A percentile compares a stretch with the other conserved stretches of the same genome.
phyloP scores from a whole-genome alignment of 768 basidiomycete species.

The Dendrothele bispora region DNA sequence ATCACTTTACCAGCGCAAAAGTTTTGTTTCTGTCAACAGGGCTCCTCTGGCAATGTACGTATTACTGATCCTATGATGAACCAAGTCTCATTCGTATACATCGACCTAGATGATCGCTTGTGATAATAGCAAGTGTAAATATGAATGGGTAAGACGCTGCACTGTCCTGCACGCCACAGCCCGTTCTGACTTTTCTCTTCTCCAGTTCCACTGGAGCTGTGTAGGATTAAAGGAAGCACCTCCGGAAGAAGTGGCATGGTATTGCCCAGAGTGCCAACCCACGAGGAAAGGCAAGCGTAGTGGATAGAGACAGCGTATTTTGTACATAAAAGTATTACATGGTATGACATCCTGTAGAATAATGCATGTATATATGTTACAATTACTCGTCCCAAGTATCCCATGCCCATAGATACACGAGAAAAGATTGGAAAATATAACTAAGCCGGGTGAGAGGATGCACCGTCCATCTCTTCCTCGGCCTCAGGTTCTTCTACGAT shows the following conservation, averaged over 20 bases:
- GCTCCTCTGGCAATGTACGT: constrained; percentile 78
- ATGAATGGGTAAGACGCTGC: constrained; percentile 4
- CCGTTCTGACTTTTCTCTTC: background rate
- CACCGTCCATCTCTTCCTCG: constrained; percentile 37
- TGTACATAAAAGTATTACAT: no score
- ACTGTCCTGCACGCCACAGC: background rate
- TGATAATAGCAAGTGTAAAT: constrained; percentile 3
- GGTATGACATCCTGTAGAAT: no score
- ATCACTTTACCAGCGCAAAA: constrained; percentile 40
- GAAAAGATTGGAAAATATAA: no score
- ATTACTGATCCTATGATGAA: no score
- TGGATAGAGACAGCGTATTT: no score
- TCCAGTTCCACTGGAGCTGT: constrained; percentile 5
- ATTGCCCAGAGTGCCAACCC: constrained; percentile 4
- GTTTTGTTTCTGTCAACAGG: constrained; percentile 85
- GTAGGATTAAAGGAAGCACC: background rate
- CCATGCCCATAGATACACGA: no score
- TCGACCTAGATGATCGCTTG: constrained; percentile 9
- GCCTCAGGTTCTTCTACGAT: constrained; percentile 76
- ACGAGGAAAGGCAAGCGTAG: no score
- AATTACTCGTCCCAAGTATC: no score
- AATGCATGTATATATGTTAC: no score
- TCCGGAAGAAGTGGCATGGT: constrained; percentile 3
- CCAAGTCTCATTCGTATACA: background rate
- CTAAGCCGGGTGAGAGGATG: no score